A percentile compares a stretch with the other conserved stretches of the same genome.
Conservation (phyloP, 768 basidiomycete species). For the Paxillus involutus region DNA sequence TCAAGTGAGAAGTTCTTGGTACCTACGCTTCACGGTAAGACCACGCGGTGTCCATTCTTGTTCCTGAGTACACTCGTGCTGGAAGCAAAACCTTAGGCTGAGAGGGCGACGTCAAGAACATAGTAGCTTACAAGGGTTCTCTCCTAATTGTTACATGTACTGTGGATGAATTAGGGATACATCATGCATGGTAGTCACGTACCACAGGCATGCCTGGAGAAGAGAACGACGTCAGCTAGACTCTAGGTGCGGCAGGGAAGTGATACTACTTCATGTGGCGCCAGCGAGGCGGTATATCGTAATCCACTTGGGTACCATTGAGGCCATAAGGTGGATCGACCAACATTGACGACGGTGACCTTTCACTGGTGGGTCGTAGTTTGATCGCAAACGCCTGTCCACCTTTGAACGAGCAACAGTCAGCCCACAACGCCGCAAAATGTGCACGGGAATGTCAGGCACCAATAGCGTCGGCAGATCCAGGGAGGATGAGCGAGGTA, state of each 20-base stretch:
- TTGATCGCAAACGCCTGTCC: constrained; percentile 83
- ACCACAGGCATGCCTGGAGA: constrained; percentile 58
- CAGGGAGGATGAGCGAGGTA: constrained; percentile 74
- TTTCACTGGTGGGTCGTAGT: constrained; percentile 64
- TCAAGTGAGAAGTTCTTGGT: neutral
- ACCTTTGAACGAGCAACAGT: constrained; percentile 36
- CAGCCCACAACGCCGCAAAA: neutral
- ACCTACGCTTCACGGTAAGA: constrained; percentile 59
- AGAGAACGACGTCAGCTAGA: constrained; percentile 8
- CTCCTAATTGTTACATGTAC: constrained; percentile 34
- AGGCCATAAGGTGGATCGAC: constrained; percentile 71
- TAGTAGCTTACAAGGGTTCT: constrained; percentile 50
- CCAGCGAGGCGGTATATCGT: constrained; percentile 47
- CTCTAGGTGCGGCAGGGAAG: neutral
- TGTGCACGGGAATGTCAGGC: neutral
- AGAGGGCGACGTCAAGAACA: neutral
- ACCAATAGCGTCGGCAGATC: constrained; percentile 64
- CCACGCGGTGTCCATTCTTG: constrained; percentile 66
- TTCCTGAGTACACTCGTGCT: constrained; percentile 36
- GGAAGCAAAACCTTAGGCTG: neutral
- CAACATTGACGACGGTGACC: constrained; percentile 65
- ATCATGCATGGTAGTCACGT: constrained; percentile 28
- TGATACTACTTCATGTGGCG: constrained; percentile 70
- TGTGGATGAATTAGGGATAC: neutral
- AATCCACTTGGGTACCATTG: constrained; percentile 34